Base-by-base conservation (phyloP, 306 rosid species). In the Corylus heterophylla region DNA sequence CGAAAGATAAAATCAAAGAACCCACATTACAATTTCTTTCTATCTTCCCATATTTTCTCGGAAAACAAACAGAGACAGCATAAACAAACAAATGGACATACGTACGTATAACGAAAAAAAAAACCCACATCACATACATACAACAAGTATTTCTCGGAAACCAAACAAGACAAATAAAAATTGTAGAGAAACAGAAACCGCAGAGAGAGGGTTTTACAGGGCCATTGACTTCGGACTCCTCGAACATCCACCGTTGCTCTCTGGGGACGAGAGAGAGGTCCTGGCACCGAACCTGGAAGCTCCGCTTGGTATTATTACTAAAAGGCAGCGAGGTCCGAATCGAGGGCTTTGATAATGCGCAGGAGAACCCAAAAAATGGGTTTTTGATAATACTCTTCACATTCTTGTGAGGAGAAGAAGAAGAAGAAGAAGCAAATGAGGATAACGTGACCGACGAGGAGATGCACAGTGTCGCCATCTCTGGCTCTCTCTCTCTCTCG, bases 221-320 rank as follows among this genome's bases (percentile, higher is more conserved):
- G 83, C 98, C 98, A 52, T 82, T 78, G 75, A 83, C 88, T 72
- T 94, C 98, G 22, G 92, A 87, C 78, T 90, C 97, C 71, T 91
- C 92, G 64, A 86, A 87, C 81, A 88, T 80, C 93, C 94, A 92
- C 6, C 98, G 95, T 54, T 89, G 80, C 54, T 79, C 97, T 69
- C 63, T 35, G 18, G 90, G 87, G 56, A 87, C 86, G 16, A 83
- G 49, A 47, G 87, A 75, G 68, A 85, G 59, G 49, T 89, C 87
- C 69, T 87, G 87, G 55, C 80, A 89, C 58, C 74, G 88, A 31
- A 92, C 82, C 79, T 58, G 82, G 47, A 89, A 74, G 82, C 74
- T 44, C 2, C 78, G 56, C 25, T 61, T 44, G 70, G 78, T 22
- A 31, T 67, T 84, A 74, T 50, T 75, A 76, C 37, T 50, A 7